These are phyloP conservation scores for Heteromeles arbutifolia DNA, from an alignment of 306 rosid species.

Conservation along the genomic window DNA sequence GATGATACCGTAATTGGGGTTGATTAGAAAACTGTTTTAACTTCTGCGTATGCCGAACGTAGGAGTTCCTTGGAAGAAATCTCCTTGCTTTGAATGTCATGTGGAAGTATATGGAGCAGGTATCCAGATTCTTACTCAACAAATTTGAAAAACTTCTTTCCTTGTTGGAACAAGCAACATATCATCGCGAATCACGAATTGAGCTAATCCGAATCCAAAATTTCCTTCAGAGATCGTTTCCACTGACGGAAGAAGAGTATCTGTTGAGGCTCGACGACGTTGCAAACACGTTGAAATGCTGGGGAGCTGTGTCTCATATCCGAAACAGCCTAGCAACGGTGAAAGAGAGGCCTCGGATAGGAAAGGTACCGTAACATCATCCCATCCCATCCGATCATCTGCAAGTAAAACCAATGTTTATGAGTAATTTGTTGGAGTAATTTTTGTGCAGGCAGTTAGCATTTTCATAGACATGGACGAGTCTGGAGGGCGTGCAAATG, in stretches of 20 bases:
- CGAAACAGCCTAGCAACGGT: slow-evolving; percentile 72
- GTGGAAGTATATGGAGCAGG: slow-evolving; percentile 99
- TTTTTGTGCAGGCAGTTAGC: slow-evolving; percentile 76
- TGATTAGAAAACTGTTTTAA: background rate
- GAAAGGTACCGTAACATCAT: slow-evolving; percentile 52
- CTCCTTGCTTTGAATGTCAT: slow-evolving; percentile 94
- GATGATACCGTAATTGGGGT: background rate
- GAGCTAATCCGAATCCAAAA: background rate
- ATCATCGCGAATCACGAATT: background rate
- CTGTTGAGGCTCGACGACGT: slow-evolving; percentile 87
- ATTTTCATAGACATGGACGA: slow-evolving; percentile 93
- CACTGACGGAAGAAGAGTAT: slow-evolving; percentile 94
- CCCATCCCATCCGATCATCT: background rate
- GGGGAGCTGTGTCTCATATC: slow-evolving; percentile 99
- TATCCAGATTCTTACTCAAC: slow-evolving; percentile 20
- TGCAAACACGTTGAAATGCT: slow-evolving; percentile 81
- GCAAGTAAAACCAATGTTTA: background rate
- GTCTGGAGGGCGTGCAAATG: slow-evolving; percentile 83
- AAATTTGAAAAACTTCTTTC: background rate
- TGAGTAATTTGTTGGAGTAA: background rate
- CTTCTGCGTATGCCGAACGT: slow-evolving; percentile 13
- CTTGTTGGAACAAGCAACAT: background rate
- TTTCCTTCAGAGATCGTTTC: slow-evolving; percentile 67
- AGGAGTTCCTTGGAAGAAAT: slow-evolving; percentile 98
- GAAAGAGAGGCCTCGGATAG: slow-evolving; percentile 92